A percentile compares a stretch with the other conserved stretches of the same genome.
Conservation (phyloP, 768 basidiomycete genomes). For the Russula lepida region DNA sequence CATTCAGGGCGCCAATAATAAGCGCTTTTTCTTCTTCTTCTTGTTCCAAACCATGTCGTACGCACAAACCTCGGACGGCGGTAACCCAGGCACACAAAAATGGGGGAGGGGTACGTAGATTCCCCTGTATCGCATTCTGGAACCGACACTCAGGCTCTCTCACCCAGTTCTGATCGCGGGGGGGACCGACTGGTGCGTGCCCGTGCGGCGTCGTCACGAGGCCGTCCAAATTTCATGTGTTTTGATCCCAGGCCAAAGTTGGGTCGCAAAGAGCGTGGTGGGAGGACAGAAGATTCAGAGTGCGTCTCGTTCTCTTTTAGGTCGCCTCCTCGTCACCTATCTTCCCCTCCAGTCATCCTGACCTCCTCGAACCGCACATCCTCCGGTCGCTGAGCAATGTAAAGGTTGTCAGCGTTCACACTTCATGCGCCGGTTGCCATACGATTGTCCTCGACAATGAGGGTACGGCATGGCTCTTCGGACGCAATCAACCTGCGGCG, state of each 20-base stretch:
- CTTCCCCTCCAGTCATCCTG: slow-evolving; percentile 44
- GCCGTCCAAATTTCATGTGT: slow-evolving; percentile 16
- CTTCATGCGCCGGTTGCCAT: slow-evolving; percentile 71
- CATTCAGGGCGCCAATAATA: slow-evolving; percentile 11
- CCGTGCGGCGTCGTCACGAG: slow-evolving; percentile 17
- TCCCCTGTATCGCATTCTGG: slow-evolving; percentile 2
- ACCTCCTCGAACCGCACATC: slow-evolving; percentile 83
- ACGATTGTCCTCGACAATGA: slow-evolving; percentile 63
- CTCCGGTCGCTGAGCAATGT: slow-evolving; percentile 82
- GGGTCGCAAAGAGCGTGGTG: slow-evolving; percentile 20
- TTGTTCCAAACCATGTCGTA: slow-evolving; percentile 19
- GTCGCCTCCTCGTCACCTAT: not conserved
- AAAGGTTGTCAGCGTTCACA: slow-evolving; percentile 60
- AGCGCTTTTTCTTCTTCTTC: slow-evolving; percentile 9
- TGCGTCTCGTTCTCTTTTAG: slow-evolving; percentile 1
- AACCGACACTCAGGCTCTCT: slow-evolving; percentile 19
- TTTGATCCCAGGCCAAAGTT: slow-evolving; percentile 9
- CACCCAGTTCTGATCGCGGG: slow-evolving; percentile 70
- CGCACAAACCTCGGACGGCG: slow-evolving; percentile 10
- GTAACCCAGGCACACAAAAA: slow-evolving; percentile 17
- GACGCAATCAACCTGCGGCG: slow-evolving; percentile 64
- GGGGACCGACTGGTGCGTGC: slow-evolving; percentile 76
- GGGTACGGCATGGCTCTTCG: slow-evolving; percentile 85
- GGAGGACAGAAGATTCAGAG: slow-evolving; percentile 18
- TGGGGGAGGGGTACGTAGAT: slow-evolving; percentile 19